phyloP scores from a whole-genome alignment of 371 early-diverging fungal species.

The Mortierella sp. region DNA sequence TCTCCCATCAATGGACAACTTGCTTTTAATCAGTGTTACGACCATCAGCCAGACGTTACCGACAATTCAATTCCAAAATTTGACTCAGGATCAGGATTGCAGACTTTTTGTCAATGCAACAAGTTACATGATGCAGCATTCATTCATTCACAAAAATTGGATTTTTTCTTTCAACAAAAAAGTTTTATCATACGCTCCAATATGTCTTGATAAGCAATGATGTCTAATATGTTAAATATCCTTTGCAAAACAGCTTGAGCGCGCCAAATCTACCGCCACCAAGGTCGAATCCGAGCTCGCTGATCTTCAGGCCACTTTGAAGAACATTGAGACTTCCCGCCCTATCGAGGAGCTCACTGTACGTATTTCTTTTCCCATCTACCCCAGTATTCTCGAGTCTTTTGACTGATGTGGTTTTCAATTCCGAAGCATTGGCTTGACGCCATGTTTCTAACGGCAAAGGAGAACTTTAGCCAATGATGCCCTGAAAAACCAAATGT shows the following conservation, averaged over 20 bases:
- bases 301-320: constrained; percentile 90
- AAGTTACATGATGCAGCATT: too few relatives aligned
- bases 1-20: neutral
- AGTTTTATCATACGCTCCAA: too few relatives aligned
- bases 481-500: too few relatives aligned
- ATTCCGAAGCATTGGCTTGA: neutral
- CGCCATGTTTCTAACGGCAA: too few relatives aligned
- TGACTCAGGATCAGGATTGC: neutral
- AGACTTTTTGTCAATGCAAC: too few relatives aligned
- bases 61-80: neutral
- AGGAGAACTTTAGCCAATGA: too few relatives aligned
- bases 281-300: constrained; percentile 89
- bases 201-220: too few relatives aligned
- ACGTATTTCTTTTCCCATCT: constrained; percentile 41
- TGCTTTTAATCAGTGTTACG: neutral
- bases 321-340: constrained; percentile 94
- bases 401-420: neutral
- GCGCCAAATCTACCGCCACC: constrained; percentile 87
- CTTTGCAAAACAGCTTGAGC: constrained; percentile 73
- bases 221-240: neutral
- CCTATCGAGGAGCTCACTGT: constrained; percentile 96
- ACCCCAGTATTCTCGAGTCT: too few relatives aligned
- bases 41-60: too few relatives aligned
- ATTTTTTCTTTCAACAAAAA: too few relatives aligned
- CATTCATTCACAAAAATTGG: too few relatives aligned